Conservation (phyloP, 345 rosid genomes). For the Zanthoxylum bungeanum region DNA sequence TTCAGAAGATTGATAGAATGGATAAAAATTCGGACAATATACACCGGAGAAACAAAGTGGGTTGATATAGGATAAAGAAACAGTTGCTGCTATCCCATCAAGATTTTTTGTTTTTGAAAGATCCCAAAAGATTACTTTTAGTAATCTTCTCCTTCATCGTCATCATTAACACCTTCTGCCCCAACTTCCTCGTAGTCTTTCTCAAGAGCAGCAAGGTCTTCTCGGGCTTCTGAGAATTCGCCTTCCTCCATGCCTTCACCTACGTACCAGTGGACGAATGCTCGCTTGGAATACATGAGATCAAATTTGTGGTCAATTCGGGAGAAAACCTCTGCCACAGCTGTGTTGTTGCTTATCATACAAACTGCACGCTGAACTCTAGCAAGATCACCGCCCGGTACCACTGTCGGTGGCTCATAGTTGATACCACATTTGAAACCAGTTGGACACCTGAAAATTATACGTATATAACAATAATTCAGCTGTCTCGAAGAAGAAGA, state of each 20-base stretch:
- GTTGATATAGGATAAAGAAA: constrained; percentile 9
- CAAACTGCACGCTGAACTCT: constrained; percentile 81
- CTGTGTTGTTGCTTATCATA: constrained; percentile 90
- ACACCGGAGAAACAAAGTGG: constrained; percentile 10
- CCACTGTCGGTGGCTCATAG: constrained; percentile 82
- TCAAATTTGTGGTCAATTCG: constrained; percentile 76
- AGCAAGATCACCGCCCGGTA: constrained; percentile 74
- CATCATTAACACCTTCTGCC: constrained; percentile 59
- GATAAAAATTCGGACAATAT: constrained; percentile 4
- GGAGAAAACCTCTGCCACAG: constrained; percentile 77
- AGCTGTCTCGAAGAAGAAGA: neutral
- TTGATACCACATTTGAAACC: constrained; percentile 87
- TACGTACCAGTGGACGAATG: constrained; percentile 88
- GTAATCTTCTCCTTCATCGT: constrained; percentile 54
- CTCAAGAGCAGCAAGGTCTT: constrained; percentile 85
- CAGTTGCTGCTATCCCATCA: constrained; percentile 8
- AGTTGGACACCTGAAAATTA: constrained; percentile 66
- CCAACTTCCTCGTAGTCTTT: constrained; percentile 89
- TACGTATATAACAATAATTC: neutral
- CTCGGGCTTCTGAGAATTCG: constrained; percentile 87
- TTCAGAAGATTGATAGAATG: constrained; percentile 1
- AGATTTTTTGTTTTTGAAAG: too few species aligned
- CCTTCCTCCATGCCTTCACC: constrained; percentile 97
- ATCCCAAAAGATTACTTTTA: constrained; percentile 31
- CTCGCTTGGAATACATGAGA: constrained; percentile 84